phyloP scores from a whole-genome alignment of 2,329 filamentous ascomycete genomes.

The Delphinella strobiligena region DNA sequence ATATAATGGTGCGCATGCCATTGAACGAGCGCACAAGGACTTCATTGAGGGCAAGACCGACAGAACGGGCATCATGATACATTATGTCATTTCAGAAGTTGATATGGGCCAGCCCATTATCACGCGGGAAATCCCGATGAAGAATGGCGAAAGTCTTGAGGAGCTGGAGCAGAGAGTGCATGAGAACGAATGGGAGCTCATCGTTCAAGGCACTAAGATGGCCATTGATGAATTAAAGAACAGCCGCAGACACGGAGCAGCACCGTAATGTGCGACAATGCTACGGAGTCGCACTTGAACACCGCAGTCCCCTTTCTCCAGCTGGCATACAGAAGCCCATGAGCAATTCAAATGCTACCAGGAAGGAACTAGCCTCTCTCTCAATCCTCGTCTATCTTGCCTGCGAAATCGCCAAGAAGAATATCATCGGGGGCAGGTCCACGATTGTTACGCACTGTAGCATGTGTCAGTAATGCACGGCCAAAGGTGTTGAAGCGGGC shows the following conservation, averaged over 20 bases:
- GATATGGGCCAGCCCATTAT: conserved; percentile 68
- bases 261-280: neutral
- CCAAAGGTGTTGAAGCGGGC: neutral
- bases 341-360: conserved; percentile 6
- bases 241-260: neutral
- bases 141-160: conserved; percentile 47
- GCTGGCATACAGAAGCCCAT: too few relatives aligned
- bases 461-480: neutral
- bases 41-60: conserved; percentile 56
- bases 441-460: conserved; percentile 39
- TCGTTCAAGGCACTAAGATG: conserved; percentile 58
- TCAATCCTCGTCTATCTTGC: conserved; percentile 51
- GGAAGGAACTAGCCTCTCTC: conserved; percentile 2
- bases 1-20: conserved; percentile 62
- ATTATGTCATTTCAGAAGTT: conserved; percentile 65
- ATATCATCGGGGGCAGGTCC: conserved; percentile 56
- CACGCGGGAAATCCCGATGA: conserved; percentile 53
- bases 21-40: conserved; percentile 64
- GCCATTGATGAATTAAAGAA: conserved; percentile 31
- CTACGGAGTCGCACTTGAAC: too few relatives aligned
- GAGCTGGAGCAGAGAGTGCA: conserved; percentile 65
- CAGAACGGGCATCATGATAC: conserved; percentile 74
- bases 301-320: too few relatives aligned
- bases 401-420: conserved; percentile 58
- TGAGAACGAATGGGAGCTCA: conserved; percentile 60